Conservation (phyloP, 306 rosid species). For the Leucaena leucocephala region DNA sequence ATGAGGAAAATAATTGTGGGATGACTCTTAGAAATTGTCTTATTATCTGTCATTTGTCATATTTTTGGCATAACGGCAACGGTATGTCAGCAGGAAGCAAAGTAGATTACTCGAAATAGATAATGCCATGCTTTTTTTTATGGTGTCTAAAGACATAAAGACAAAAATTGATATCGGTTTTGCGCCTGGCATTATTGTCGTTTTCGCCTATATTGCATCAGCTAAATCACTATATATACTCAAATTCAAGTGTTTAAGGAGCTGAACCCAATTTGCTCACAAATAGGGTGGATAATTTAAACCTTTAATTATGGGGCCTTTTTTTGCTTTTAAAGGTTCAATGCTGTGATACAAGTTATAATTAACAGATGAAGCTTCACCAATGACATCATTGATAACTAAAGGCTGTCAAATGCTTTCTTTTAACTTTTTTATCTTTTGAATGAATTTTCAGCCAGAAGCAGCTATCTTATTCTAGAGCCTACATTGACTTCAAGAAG, state of each 20-base stretch:
- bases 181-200: neutral
- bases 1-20: neutral
- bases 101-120: neutral
- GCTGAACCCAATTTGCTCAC: neutral
- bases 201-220: neutral
- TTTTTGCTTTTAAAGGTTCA: neutral
- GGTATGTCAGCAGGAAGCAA: neutral
- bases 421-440: conserved; percentile 18
- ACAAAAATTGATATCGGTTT: neutral
- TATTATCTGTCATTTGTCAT: neutral
- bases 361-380: neutral
- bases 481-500: conserved; percentile 70
- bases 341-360: neutral
- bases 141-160: neutral
- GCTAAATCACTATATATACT: neutral
- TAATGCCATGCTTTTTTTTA: neutral
- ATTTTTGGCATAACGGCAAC: no score
- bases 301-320: neutral
- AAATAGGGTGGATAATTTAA: neutral
- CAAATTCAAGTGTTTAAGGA: neutral
- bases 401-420: conserved; percentile 6
- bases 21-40: neutral
- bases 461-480: conserved; percentile 64
- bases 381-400: neutral
- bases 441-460: conserved; percentile 60